Base-by-base conservation (phyloP, 805 yeast genomes). In the Blastobotrys parvus region DNA sequence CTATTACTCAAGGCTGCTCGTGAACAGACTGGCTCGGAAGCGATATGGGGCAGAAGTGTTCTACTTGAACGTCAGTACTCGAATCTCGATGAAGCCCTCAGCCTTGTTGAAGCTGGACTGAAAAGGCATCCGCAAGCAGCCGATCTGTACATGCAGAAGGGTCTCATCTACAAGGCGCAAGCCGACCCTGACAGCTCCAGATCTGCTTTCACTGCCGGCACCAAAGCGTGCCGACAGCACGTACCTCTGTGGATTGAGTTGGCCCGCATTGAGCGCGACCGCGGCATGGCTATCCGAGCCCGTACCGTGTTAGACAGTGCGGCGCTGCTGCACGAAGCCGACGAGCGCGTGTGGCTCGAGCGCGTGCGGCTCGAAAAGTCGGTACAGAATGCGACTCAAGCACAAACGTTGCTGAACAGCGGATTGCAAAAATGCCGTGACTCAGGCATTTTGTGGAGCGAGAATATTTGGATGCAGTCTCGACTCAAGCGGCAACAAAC, bases 231-330 rank as follows among this genome's bases (percentile, higher is more conserved):
- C 39, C 75, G 82, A 0, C 37, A 60, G 0, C 62, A 64, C 3
- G 56, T 67, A 0, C 45, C 56, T 2, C 46, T 88, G 6, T 85
- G 94, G 89, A 58, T 75, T 2, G 46, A 63, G 4, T 55, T 77
- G 5, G 67, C 87, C 0, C 50, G 56, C 2, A 42, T 75, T 2
- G 82, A 78, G 48, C 76, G 70, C 46, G 47, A 57, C 1, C 52
- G 71, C 8, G 66, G 67, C 1, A 65, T 69, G 2, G 46, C 67
- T 1, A 71, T 79, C 2, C 68, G 75, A 45, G 87, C 94, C 0
- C 72, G 95, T 46, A 78, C 95, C 0, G 66, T 73, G 1, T 61
- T 88, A 18, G 96, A 87, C 51, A 64, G 76, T 20, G 92, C 83
- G 0, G 49, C 77, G 13, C 64, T 67, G 20, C 74, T 71, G 43